These are phyloP conservation scores for Botryosphaeria dothidea DNA, from an alignment of 2,329 filamentous ascomycete species.

Conservation along the genomic window DNA sequence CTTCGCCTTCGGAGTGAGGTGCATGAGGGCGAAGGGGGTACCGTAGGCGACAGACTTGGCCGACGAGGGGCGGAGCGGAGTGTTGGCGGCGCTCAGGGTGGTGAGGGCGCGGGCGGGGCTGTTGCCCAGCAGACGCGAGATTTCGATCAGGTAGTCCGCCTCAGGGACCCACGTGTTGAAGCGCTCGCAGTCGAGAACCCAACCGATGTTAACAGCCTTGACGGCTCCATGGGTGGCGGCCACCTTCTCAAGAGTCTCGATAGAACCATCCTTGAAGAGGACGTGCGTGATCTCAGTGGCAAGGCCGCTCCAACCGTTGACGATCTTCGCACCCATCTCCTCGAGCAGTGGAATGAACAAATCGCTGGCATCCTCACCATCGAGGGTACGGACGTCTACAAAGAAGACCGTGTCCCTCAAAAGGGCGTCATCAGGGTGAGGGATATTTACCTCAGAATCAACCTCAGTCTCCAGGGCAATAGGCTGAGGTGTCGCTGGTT, in stretches of 20 bases:
- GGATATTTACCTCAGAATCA: conserved; percentile 26
- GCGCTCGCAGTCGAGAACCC: conserved; percentile 69
- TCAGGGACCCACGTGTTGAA: conserved; percentile 37
- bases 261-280: conserved; percentile 83
- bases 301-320: conserved; percentile 76
- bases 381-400: conserved; percentile 80
- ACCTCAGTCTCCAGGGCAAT: conserved; percentile 4
- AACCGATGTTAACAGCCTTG: conserved; percentile 75
- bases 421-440: conserved; percentile 28
- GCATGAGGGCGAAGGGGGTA: conserved; percentile 22
- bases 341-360: conserved; percentile 78
- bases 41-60: conserved; percentile 26
- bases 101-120: conserved; percentile 23
- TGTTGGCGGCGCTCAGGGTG: conserved; percentile 20
- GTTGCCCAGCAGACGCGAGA: conserved; percentile 20
- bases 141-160: conserved; percentile 32
- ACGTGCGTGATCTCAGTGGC: conserved; percentile 78
- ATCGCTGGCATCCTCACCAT: conserved; percentile 64
- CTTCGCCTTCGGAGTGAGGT: conserved; percentile 27
- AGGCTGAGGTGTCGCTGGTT: conserved; percentile 12
- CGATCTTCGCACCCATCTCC: conserved; percentile 78
- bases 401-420: conserved; percentile 69
- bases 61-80: conserved; percentile 29
- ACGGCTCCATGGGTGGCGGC: conserved; percentile 71
- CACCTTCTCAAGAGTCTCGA: conserved; percentile 79